A percentile compares a stretch with the other conserved stretches of the same genome.
Evolutionary conservation across 805 yeast genomes (phyloP).

Genomic region (Tetrapisispora iriomotensis): DNA sequence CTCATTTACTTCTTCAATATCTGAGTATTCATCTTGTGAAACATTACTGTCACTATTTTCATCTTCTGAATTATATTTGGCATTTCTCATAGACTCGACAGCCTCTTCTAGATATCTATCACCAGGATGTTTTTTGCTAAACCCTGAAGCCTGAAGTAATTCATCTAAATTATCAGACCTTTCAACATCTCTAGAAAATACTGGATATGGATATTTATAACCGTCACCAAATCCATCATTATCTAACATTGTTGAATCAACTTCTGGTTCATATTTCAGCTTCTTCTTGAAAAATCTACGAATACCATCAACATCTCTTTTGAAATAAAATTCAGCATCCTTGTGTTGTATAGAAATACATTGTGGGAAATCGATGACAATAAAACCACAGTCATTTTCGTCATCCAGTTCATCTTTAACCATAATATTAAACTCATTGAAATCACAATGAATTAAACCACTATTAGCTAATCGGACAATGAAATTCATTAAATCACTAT

Average conservation of each 20-base stretch:
- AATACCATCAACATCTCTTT: constrained; percentile 89
- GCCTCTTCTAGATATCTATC: constrained; percentile 69
- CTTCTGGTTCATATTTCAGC: constrained; percentile 60
- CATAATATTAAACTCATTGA: constrained; percentile 92
- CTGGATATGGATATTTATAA: constrained; percentile 65
- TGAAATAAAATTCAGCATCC: constrained; percentile 81
- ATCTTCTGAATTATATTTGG: constrained; percentile 26
- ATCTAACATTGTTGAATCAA: constrained; percentile 64
- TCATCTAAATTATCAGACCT: constrained; percentile 66
- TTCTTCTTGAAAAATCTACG: constrained; percentile 72
- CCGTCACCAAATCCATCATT: constrained; percentile 78
- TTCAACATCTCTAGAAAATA: constrained; percentile 62
- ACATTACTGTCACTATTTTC: constrained; percentile 39
- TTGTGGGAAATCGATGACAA: constrained; percentile 97
- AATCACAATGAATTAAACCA: constrained; percentile 95
- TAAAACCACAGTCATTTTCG: constrained; percentile 54
- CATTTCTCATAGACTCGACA: constrained; percentile 51
- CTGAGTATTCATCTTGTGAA: constrained; percentile 35
- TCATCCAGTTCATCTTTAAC: constrained; percentile 46
- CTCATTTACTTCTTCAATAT: constrained; percentile 35
- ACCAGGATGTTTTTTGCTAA: constrained; percentile 41
- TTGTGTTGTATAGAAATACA: constrained; percentile 87
- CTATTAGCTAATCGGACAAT: constrained; percentile 73
- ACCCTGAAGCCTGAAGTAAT: constrained; percentile 91
- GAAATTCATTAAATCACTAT: constrained; percentile 79